A percentile compares a stretch with the other conserved stretches of the same genome.
These are phyloP conservation scores for Abrus precatorius DNA, from an alignment of 306 rosid species.

Conservation along the genomic window DNA sequence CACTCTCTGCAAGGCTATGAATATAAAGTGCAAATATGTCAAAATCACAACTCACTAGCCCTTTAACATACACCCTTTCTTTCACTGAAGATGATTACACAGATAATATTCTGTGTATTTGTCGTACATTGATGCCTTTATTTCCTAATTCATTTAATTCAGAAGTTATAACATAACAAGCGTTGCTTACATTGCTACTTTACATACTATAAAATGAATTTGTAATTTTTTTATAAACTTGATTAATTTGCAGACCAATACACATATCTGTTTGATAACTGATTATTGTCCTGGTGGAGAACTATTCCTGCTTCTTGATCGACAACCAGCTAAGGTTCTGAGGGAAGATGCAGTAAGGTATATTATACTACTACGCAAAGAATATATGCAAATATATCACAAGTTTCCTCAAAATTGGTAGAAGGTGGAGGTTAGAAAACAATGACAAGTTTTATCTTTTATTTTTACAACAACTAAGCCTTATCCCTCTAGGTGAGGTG, in stretches of 20 bases:
- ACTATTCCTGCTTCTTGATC: slow-evolving; percentile 87
- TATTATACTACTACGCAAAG: slow-evolving; percentile 2
- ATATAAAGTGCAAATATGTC: neutral
- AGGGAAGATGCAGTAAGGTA: slow-evolving; percentile 96
- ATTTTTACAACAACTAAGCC: neutral
- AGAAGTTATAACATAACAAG: neutral
- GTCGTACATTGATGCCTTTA: slow-evolving; percentile 4
- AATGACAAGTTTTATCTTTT: neutral
- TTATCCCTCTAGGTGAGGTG: too few relatives aligned
- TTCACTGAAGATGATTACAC: slow-evolving; percentile 6
- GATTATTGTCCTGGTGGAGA: slow-evolving; percentile 98
- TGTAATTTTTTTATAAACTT: neutral
- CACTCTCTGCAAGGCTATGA: neutral
- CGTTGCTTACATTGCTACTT: neutral
- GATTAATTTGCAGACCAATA: slow-evolving; percentile 48
- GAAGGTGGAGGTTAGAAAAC: neutral
- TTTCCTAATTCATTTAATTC: neutral
- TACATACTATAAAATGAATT: slow-evolving; percentile 19
- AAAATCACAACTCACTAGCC: neutral
- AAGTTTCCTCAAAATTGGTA: neutral
- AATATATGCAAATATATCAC: neutral
- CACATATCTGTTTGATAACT: slow-evolving; percentile 85
- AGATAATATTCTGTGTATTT: neutral
- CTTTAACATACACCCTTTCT: neutral
- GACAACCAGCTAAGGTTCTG: slow-evolving; percentile 86